A percentile compares a stretch with the other conserved stretches of the same genome.
phyloP scores from a whole-genome alignment of 352 stramenopile genomes.

The Globisporangium recalcitrans region DNA sequence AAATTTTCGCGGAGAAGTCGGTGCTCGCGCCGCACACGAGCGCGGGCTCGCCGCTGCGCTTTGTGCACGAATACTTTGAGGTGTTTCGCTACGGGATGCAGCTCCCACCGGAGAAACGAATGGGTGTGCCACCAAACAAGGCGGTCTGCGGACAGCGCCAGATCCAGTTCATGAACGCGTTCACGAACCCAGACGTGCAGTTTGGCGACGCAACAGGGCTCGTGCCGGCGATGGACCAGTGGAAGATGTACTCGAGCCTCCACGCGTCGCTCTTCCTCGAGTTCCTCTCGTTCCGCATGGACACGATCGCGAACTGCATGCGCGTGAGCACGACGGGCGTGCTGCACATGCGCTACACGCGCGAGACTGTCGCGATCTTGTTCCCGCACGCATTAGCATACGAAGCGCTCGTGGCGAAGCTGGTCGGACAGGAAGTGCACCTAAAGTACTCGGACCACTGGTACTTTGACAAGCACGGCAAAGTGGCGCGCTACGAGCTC shows the following conservation, averaged over 20 bases:
- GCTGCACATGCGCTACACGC: slow-evolving; percentile 32
- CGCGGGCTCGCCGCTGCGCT: slow-evolving; percentile 12
- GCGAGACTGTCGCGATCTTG: slow-evolving; percentile 25
- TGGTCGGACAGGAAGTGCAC: slow-evolving; percentile 28
- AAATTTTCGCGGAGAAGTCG: slow-evolving; percentile 10
- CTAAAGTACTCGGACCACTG: slow-evolving; percentile 29
- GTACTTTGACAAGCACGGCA: slow-evolving; percentile 22
- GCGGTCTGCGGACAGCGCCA: slow-evolving; percentile 7
- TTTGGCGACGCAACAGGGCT: slow-evolving; percentile 13
- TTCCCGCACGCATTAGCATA: slow-evolving; percentile 30
- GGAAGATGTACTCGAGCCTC: slow-evolving; percentile 17
- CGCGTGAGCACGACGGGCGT: slow-evolving; percentile 20
- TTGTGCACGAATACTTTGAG: slow-evolving; percentile 22
- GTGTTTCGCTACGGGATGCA: slow-evolving; percentile 19
- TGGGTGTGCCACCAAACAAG: neutral
- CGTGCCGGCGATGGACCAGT: slow-evolving; percentile 15
- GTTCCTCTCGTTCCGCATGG: slow-evolving; percentile 12
- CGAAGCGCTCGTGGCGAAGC: slow-evolving; percentile 22
- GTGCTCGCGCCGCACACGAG: slow-evolving; percentile 7
- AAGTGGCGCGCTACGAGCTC: slow-evolving; percentile 17
- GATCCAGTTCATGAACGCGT: slow-evolving; percentile 12
- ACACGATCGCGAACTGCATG: slow-evolving; percentile 10
- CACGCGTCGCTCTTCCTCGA: slow-evolving; percentile 18
- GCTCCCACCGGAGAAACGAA: neutral
- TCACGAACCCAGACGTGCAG: slow-evolving; percentile 9